Base-by-base conservation (phyloP, 106 monocot species). In the Allium cepa region DNA sequence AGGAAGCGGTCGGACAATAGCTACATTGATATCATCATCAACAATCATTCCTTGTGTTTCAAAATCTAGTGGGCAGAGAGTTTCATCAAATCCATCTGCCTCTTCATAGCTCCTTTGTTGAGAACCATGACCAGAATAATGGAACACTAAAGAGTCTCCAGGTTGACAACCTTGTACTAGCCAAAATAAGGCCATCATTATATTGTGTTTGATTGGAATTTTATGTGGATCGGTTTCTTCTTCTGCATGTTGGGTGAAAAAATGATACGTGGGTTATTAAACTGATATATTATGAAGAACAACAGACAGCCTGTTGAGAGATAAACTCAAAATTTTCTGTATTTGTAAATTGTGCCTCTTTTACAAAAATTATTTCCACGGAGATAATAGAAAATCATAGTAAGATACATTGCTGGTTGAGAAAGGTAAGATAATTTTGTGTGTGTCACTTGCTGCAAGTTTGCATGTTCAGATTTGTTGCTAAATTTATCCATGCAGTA, bases 141-240 rank as follows among this genome's bases (percentile, higher is more conserved):
- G 96, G 57, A 96, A 96, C 16, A 96, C 73, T 70, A 96, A 78
- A 8, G 96, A 96, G 69, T 96, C 96, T 28, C 96, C 96, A 14
- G 84, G 76, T 60, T 91, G 85, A 60, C 86, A 91, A 14, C 88
- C 96, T 70, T 92, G 88, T 49, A 96, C 66, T 46, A 96, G 96
- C 96, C 96, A 96, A 70, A 63, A 81, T 58, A 96, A 17, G n/a
- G 96, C 91, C 91, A 91, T 91, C 56, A 79, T 69, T 56, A 96
- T 84, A 69, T 96, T 96, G 50, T 88, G 79, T 72, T 84, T 91
- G 57, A 86, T 91, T 48, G 96, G 91, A 49, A 83, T 86, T 67
- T 69, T 91, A 66, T 72, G 75, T 18, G 88, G 96, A 80, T 96
- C 88, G 17, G 66, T 80, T 77, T 91, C 83, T 51, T 96, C 96